These are phyloP conservation scores for Entomortierella parvispora DNA, from an alignment of 192 early-diverging fungal genomes.

Conservation along the genomic window DNA sequence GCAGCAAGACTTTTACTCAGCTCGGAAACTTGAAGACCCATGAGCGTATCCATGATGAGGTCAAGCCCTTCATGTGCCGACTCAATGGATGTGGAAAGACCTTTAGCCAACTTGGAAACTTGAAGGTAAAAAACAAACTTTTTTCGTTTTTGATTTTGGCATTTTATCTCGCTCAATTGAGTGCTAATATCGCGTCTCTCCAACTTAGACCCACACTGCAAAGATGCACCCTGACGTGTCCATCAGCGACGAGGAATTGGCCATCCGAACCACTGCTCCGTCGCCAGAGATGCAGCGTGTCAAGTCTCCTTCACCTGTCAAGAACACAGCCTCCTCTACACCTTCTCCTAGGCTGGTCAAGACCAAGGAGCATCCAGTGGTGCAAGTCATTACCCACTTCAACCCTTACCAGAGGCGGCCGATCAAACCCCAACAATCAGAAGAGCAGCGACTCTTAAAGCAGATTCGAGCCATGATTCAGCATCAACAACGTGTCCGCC, in stretches of 20 bases:
- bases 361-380: constrained; percentile 4
- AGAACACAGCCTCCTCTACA: too few species aligned
- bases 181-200: background rate
- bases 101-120: constrained; percentile 82
- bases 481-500: constrained; percentile 19
- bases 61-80: constrained; percentile 80
- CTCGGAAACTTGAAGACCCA: constrained; percentile 86
- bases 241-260: constrained; percentile 40
- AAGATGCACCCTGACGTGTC: constrained; percentile 44
- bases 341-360: background rate
- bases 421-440: constrained; percentile 26
- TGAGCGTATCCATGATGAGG: constrained; percentile 79
- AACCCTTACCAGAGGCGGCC: constrained; percentile 46
- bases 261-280: constrained; percentile 2
- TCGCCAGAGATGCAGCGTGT: background rate
- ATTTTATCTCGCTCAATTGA: background rate
- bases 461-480: constrained; percentile 35
- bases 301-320: background rate
- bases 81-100: constrained; percentile 70
- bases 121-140: constrained; percentile 46
- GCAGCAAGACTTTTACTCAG: constrained; percentile 83
- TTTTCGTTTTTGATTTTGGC: background rate
- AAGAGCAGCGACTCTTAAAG: constrained; percentile 10
- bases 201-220: constrained; percentile 42
- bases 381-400: constrained; percentile 34